phyloP scores from a whole-genome alignment of 805 yeast species.

The Kazachstania bromeliacearum region DNA sequence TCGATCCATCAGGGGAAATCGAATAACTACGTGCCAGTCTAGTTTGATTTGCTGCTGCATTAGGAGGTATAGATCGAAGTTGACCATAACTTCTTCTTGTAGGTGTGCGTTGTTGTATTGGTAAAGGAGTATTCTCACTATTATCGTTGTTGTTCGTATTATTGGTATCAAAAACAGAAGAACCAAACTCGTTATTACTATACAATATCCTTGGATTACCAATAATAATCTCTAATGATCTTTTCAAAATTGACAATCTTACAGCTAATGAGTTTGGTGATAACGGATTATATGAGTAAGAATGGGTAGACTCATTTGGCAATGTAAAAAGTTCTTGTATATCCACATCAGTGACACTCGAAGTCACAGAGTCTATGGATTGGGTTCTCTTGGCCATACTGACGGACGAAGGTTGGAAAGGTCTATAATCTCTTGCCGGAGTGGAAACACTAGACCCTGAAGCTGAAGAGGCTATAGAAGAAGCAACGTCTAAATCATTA shows the following conservation, averaged over 20 bases:
- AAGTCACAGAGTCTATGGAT: slow-evolving; percentile 9
- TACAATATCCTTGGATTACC: slow-evolving; percentile 42
- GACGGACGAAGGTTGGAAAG: not conserved
- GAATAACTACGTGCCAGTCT: slow-evolving; percentile 5
- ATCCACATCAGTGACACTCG: slow-evolving; percentile 21
- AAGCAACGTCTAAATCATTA: not conserved
- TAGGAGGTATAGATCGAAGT: slow-evolving; percentile 1
- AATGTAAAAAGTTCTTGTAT: slow-evolving; percentile 45
- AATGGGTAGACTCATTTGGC: slow-evolving; percentile 73
- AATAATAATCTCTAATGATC: slow-evolving; percentile 65
- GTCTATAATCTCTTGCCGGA: slow-evolving; percentile 3
- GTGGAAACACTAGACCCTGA: slow-evolving; percentile 1
- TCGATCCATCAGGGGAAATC: slow-evolving; percentile 1
- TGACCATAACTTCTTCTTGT: slow-evolving; percentile 2
- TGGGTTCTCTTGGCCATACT: slow-evolving; percentile 4
- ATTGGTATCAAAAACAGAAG: too few species aligned
- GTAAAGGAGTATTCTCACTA: too few species aligned
- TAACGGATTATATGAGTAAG: slow-evolving; percentile 75
- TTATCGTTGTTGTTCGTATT: not conserved
- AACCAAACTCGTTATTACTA: too few species aligned
- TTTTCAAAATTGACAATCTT: slow-evolving; percentile 60
- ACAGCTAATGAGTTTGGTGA: slow-evolving; percentile 75
- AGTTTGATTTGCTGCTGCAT: not conserved
- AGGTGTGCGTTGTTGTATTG: too few species aligned
- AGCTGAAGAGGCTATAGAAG: not conserved